phyloP scores from a whole-genome alignment of 805 yeast genomes.

The Cyberlindnera mississippiensis region DNA sequence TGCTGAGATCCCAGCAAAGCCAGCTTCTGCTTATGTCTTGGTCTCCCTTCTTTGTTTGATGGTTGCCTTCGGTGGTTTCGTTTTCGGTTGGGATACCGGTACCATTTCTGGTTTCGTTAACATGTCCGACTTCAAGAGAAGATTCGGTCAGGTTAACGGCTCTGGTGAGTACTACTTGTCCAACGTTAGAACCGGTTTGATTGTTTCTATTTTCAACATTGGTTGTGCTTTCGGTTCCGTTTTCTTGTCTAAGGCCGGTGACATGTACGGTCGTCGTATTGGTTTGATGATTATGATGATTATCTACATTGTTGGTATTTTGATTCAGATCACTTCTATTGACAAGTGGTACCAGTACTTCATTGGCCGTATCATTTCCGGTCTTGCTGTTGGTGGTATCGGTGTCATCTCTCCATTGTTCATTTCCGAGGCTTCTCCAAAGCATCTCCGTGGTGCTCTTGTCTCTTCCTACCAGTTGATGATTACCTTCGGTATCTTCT shows the following conservation, averaged over 20 bases:
- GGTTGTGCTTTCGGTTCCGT: slow-evolving; percentile 78
- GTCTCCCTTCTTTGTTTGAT: slow-evolving; percentile 31
- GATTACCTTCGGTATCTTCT: slow-evolving; percentile 68
- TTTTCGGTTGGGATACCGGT: slow-evolving; percentile 80
- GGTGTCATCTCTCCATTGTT: slow-evolving; percentile 74
- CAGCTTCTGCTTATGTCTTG: slow-evolving; percentile 29
- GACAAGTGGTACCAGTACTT: slow-evolving; percentile 66
- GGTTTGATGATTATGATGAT: slow-evolving; percentile 61
- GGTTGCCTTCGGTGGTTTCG: slow-evolving; percentile 74
- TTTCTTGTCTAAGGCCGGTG: slow-evolving; percentile 54
- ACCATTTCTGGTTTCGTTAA: slow-evolving; percentile 72
- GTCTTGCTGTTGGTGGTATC: slow-evolving; percentile 74
- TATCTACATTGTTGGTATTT: slow-evolving; percentile 62
- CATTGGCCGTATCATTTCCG: slow-evolving; percentile 66
- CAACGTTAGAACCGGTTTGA: slow-evolving; percentile 51
- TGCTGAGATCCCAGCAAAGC: slow-evolving; percentile 29
- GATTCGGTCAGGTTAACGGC: slow-evolving; percentile 50
- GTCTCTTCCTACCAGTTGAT: slow-evolving; percentile 68
- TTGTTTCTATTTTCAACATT: slow-evolving; percentile 60
- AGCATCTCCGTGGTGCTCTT: slow-evolving; percentile 64
- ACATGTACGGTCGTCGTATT: slow-evolving; percentile 59
- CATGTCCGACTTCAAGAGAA: slow-evolving; percentile 45
- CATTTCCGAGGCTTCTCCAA: slow-evolving; percentile 69
- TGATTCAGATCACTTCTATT: slow-evolving; percentile 55
- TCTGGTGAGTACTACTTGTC: slow-evolving; percentile 45